Conservation (phyloP, 208 protist genomes). For the Trypanosoma conorhini region DNA sequence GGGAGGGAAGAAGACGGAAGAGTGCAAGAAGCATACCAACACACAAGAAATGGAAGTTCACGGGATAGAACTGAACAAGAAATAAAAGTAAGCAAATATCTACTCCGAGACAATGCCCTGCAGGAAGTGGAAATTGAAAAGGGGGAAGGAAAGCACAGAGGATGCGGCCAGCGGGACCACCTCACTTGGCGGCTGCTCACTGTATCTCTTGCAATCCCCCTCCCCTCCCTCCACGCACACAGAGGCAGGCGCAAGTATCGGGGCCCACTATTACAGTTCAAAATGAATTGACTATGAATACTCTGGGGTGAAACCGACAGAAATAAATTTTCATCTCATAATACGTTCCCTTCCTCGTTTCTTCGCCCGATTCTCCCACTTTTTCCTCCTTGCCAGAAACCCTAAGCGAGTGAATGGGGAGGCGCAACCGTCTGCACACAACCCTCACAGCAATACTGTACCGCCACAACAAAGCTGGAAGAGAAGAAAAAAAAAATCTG, state of each 20-base stretch:
- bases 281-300: background rate
- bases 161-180: background rate
- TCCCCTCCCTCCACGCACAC: background rate
- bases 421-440: background rate
- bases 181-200: background rate
- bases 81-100: background rate
- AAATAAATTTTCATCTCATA: background rate
- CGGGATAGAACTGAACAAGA: background rate
- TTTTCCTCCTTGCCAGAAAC: conserved; percentile 12
- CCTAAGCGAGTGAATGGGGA: background rate
- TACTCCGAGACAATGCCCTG: too few relatives aligned
- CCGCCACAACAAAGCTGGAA: background rate
- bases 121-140: too few relatives aligned
- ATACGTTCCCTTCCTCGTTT: background rate
- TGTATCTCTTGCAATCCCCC: background rate
- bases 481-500: background rate
- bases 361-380: background rate
- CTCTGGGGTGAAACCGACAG: background rate
- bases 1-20: background rate
- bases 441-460: background rate
- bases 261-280: background rate
- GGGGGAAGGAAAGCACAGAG: too few relatives aligned
- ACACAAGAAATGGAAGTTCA: background rate
- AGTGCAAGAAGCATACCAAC: background rate
- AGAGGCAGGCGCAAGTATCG: background rate